A percentile compares a stretch with the other conserved stretches of the same genome.
Evolutionary conservation across 2,329 filamentous ascomycete species (phyloP).

Genomic region (Xylaria sp.): DNA sequence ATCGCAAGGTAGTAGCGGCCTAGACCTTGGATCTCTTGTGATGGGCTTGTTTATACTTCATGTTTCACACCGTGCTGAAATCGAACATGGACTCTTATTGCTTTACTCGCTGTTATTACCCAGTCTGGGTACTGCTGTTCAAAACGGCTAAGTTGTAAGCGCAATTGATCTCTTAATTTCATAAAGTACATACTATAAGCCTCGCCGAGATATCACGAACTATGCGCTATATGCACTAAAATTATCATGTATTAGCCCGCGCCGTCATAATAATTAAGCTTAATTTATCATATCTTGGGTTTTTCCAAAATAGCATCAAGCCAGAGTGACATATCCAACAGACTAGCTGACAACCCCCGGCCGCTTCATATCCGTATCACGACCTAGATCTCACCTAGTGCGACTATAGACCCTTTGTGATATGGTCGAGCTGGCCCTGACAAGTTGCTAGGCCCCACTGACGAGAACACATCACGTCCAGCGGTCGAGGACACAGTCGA

Average conservation of each 20-base stretch:
- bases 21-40: conserved; percentile 30
- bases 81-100: conserved; percentile 2
- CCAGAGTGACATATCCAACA: conserved; percentile 25
- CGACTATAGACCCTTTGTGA: conserved; percentile 26
- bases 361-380: conserved; percentile 27
- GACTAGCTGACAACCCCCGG: conserved; percentile 26
- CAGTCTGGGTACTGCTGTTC: not conserved
- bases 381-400: conserved; percentile 41
- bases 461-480: conserved; percentile 1
- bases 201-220: not conserved
- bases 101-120: conserved; percentile 15
- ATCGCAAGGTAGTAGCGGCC: conserved; percentile 27
- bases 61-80: conserved; percentile 17
- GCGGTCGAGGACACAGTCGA: conserved; percentile 14
- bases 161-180: not conserved
- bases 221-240: not conserved
- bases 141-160: conserved; percentile 13
- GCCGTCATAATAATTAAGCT: conserved; percentile 48
- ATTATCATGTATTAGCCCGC: not conserved
- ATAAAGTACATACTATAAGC: not conserved
- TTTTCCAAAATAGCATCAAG: conserved; percentile 51
- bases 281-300: conserved; percentile 48
- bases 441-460: conserved; percentile 6
- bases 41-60: conserved; percentile 18
- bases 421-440: conserved; percentile 22